Conservation (phyloP, 345 rosid genomes). For the Linum trigynum region DNA sequence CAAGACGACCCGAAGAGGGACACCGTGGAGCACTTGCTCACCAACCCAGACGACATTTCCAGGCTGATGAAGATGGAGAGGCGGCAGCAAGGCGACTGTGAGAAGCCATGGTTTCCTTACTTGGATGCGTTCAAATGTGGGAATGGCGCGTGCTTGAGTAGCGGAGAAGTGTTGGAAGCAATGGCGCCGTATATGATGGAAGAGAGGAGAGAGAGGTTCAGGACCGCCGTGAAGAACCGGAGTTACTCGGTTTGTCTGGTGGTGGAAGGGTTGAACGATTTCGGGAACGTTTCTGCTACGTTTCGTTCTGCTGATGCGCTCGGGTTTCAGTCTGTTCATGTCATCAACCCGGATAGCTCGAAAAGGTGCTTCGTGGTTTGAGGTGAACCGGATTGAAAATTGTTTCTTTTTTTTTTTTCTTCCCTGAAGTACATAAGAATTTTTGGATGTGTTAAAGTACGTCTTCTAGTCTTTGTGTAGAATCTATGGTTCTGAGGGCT, state of each 20-base stretch:
- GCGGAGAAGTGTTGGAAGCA: constrained; percentile 77
- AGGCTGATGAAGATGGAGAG: constrained; percentile 86
- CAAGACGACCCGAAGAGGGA: constrained; percentile 26
- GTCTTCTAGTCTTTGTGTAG: background rate
- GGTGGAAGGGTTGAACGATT: constrained; percentile 82
- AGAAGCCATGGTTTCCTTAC: constrained; percentile 72
- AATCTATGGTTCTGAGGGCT: constrained; percentile 2
- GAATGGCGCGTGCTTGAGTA: constrained; percentile 36
- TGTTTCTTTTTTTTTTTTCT: background rate
- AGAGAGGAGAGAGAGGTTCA: constrained; percentile 60
- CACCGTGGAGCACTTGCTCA: constrained; percentile 43
- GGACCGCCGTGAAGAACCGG: constrained; percentile 46
- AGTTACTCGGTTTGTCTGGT: constrained; percentile 88
- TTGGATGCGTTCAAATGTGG: constrained; percentile 54
- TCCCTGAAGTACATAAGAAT: no score
- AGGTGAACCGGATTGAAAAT: constrained; percentile 28
- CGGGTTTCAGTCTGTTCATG: constrained; percentile 91
- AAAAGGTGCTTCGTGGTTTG: constrained; percentile 70
- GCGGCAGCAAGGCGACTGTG: constrained; percentile 12
- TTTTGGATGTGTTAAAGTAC: background rate
- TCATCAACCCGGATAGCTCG: constrained; percentile 62
- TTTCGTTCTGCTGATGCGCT: constrained; percentile 89
- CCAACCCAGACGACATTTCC: constrained; percentile 33
- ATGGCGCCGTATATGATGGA: constrained; percentile 66
- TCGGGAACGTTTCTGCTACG: constrained; percentile 75